Base-by-base conservation (phyloP, 805 yeast genomes). In the Hanseniaspora pseudoguilliermondii region DNA sequence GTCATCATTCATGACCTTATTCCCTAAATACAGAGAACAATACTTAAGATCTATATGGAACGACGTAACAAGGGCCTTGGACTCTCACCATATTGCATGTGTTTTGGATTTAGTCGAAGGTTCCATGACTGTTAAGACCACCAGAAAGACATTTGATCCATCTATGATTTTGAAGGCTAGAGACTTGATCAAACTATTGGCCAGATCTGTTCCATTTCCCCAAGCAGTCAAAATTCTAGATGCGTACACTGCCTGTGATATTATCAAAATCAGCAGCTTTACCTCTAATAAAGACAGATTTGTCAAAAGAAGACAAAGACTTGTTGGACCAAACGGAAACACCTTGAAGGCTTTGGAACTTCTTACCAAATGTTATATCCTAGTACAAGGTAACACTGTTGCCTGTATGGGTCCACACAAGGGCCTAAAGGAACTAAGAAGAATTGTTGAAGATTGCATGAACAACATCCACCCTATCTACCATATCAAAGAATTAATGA, bases 371-470 rank as follows among this genome's bases (percentile, higher is more conserved):
- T 93, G 98, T 72, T 93, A 91, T 68, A 86, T 93, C 61, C 76
- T 93, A 59, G 98, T 93, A 9, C 98, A 93, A 73, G 98, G 98
- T 66, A 89, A 85, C 69, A 93, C 98, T 2, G 98, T 93, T 4
- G 81, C 96, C 55, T 91, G 84, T 13, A 93, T 93, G 97, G 98
- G 98, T 10, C 91, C 96, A 29, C 90, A 73, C 72, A 88, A 85
- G 66, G 97, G 97, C 7, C 74, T 93, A 60, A 93, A 93, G 67
- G 95, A 86, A 60, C 81, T 88, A 8, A 80, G 97, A 70, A 79
- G 97, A 66, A 89, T 93, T 36, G 95, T 93, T 42, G 97, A 91
- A 68, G 98, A 93, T 67, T 93, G 97, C 71, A 93, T 93, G 98
- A 81, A 78, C 66, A 93, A 93, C 64, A 77, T 93, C 15, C 98